A percentile compares a stretch with the other conserved stretches of the same genome.
phyloP scores from a whole-genome alignment of 1,139 yeast genomes.

The Pichia sp. region DNA sequence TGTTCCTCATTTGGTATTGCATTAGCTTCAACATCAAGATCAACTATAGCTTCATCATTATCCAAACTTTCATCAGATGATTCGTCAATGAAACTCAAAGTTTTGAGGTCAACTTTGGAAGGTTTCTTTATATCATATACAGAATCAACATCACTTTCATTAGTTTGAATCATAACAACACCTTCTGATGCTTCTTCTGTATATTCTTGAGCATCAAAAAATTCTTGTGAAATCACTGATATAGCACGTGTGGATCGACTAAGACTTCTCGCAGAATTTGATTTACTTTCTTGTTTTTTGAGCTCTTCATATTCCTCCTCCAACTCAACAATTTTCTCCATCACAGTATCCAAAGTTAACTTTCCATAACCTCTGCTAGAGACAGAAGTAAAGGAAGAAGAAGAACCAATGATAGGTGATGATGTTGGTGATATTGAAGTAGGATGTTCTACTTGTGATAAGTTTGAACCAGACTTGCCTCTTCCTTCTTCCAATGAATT shows the following conservation, averaged over 20 bases:
- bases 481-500: background rate
- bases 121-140: background rate
- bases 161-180: constrained; percentile 28
- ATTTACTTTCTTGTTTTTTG: constrained; percentile 8
- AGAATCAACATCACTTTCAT: constrained; percentile 5
- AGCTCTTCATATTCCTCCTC: constrained; percentile 6
- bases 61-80: constrained; percentile 14
- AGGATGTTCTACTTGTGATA: no score
- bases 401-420: background rate
- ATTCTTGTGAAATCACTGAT: constrained; percentile 42
- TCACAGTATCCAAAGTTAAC: constrained; percentile 1
- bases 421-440: constrained; percentile 1
- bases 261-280: constrained; percentile 20
- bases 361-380: background rate
- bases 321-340: constrained; percentile 6
- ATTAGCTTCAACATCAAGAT: constrained; percentile 12
- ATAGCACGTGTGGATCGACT: constrained; percentile 24
- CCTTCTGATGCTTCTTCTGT: constrained; percentile 32
- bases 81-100: background rate
- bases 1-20: constrained; percentile 5
- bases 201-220: constrained; percentile 62
- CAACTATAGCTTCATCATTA: constrained; percentile 16
- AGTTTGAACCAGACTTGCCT: background rate
- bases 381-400: background rate
- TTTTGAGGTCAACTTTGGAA: constrained; percentile 4